These are phyloP conservation scores for Amanita exitialis DNA, from an alignment of 768 basidiomycete genomes.

Conservation along the genomic window DNA sequence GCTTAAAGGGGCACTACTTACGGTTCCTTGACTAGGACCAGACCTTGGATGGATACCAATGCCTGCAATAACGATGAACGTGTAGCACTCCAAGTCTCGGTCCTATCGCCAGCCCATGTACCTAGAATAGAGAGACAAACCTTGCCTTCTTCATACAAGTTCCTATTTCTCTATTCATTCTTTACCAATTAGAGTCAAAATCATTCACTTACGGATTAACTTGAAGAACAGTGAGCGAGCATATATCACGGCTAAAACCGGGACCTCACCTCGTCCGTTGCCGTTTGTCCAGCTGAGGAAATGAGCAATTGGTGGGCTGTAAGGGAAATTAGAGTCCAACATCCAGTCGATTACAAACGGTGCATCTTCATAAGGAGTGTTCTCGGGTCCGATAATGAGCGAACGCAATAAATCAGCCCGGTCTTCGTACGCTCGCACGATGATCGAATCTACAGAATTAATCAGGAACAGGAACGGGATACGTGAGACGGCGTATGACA, in stretches of 20 bases:
- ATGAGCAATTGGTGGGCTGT: constrained; percentile 76
- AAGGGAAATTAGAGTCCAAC: constrained; percentile 77
- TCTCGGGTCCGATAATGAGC: constrained; percentile 86
- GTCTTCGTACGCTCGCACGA: constrained; percentile 88
- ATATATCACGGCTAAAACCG: background rate
- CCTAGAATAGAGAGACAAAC: constrained; percentile 88
- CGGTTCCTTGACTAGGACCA: constrained; percentile 90
- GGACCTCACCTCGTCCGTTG: constrained; percentile 65
- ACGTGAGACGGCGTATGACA: constrained; percentile 8
- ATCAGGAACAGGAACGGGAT: background rate
- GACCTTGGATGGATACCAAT: constrained; percentile 87
- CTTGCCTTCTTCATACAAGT: constrained; percentile 93
- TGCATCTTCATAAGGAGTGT: constrained; percentile 92
- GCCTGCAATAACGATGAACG: constrained; percentile 86
- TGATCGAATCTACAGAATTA: constrained; percentile 56
- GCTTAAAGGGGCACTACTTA: constrained; percentile 31
- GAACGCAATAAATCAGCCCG: constrained; percentile 78
- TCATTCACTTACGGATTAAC: constrained; percentile 63
- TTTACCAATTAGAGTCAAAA: background rate
- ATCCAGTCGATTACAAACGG: constrained; percentile 95
- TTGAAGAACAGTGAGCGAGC: constrained; percentile 12
- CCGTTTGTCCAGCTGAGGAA: constrained; percentile 95
- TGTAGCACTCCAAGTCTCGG: constrained; percentile 78
- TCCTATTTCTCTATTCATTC: constrained; percentile 29
- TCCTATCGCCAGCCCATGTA: constrained; percentile 86